Conservation (phyloP, 345 rosid species). For the Diplotaxis tenuifolia region DNA sequence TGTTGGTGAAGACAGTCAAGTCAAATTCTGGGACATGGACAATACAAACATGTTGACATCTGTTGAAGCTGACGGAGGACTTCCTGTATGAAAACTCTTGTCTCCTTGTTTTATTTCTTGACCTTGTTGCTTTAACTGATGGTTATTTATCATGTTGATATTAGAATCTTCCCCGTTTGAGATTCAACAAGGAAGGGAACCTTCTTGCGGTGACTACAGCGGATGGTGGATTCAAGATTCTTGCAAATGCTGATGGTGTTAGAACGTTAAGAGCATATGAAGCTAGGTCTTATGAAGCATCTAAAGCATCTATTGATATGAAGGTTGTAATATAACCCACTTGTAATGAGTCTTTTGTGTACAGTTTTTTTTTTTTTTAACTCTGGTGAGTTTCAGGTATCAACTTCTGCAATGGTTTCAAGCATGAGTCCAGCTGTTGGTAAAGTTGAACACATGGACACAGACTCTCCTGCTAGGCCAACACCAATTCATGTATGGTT, state of each 20-base stretch:
- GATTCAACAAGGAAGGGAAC: conserved; percentile 73
- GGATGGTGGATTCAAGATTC: conserved; percentile 59
- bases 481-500: conserved; percentile 32
- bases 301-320: conserved; percentile 41
- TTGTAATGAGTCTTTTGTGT: background rate
- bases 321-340: background rate
- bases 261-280: conserved; percentile 50
- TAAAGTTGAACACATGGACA: conserved; percentile 49
- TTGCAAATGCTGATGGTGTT: conserved; percentile 59
- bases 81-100: conserved; percentile 44
- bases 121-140: background rate
- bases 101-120: background rate
- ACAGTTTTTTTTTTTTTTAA: background rate
- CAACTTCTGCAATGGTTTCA: conserved; percentile 43
- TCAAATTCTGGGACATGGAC: conserved; percentile 84
- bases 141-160: background rate
- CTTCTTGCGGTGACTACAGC: conserved; percentile 63
- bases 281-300: conserved; percentile 45
- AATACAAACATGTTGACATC: conserved; percentile 45
- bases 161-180: conserved; percentile 40
- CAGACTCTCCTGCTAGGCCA: conserved; percentile 49
- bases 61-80: conserved; percentile 72
- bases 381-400: conserved; percentile 38
- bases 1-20: conserved; percentile 63
- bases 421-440: conserved; percentile 43